Conservation (phyloP, 2,329 filamentous ascomycete species). For the Neopestalotiopsis sp. region DNA sequence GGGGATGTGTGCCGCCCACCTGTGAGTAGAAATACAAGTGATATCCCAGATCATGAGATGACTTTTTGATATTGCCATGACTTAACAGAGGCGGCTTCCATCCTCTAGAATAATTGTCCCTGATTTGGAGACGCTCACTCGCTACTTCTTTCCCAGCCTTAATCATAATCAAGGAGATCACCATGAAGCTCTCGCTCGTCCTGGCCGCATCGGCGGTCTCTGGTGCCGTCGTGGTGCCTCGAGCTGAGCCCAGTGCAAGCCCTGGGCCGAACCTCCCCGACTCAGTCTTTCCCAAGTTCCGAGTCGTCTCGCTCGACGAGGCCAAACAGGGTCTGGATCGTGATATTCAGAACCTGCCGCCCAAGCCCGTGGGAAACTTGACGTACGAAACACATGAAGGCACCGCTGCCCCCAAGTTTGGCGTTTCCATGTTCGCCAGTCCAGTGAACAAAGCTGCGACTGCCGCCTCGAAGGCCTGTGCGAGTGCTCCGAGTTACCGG, state of each 20-base stretch:
- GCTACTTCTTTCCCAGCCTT: not conserved
- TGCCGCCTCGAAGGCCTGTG: conserved; percentile 10
- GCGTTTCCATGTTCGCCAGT: not conserved
- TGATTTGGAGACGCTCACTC: not conserved
- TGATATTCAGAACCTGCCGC: not conserved
- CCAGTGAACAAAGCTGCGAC: not conserved
- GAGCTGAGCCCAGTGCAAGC: not conserved
- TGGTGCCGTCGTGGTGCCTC: not conserved
- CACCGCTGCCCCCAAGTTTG: not conserved
- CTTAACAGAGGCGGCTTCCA: not conserved
- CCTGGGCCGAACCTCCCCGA: not conserved
- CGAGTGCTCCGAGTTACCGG: conserved; percentile 35
- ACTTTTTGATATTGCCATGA: not conserved
- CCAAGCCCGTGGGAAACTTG: conserved; percentile 8
- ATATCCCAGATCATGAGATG: not conserved
- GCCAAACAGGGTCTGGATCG: conserved; percentile 11
- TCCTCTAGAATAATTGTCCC: not conserved
- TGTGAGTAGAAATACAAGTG: conserved; percentile 11
- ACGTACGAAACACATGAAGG: not conserved
- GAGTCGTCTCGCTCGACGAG: conserved; percentile 5
- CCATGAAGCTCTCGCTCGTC: conserved; percentile 8
- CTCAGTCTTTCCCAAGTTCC: conserved; percentile 12
- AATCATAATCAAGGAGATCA: not conserved
- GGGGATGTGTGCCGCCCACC: not conserved
- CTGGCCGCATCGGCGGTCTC: conserved; percentile 9